phyloP scores from a whole-genome alignment of 164 flowering plant genomes.

The Macadamia integrifolia region DNA sequence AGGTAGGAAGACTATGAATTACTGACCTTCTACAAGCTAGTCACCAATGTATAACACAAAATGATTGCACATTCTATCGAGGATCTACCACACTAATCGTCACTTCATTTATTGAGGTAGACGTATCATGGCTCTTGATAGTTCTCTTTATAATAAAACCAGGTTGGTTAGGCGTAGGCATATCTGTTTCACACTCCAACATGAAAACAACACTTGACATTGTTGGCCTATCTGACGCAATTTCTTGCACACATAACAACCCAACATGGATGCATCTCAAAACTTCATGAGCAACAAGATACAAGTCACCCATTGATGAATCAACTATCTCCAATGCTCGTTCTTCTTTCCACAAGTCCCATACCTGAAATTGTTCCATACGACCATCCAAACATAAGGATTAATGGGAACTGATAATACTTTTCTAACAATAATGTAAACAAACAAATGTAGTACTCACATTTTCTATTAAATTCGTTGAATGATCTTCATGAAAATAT shows the following conservation, averaged over 20 bases:
- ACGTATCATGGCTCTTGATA: neutral
- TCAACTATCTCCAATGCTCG: slow-evolving; percentile 7
- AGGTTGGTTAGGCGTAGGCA: slow-evolving; percentile 4
- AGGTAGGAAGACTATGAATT: too few species aligned
- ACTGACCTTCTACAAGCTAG: too few species aligned
- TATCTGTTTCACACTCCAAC: neutral
- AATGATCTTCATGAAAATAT: neutral
- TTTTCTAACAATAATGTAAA: too few species aligned
- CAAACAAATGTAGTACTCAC: slow-evolving; percentile 5
- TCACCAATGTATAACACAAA: too few species aligned
- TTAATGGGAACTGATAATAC: neutral
- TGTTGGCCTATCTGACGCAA: slow-evolving; percentile 11
- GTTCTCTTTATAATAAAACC: neutral
- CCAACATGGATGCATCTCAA: slow-evolving; percentile 13
- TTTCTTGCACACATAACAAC: slow-evolving; percentile 11
- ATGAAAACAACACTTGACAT: neutral
- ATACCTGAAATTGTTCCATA: slow-evolving; percentile 8
- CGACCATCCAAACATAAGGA: neutral
- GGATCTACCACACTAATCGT: slow-evolving; percentile 2
- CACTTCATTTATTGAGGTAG: slow-evolving; percentile 5
- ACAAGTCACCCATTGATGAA: neutral
- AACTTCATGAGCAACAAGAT: neutral
- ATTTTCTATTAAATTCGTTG: slow-evolving; percentile 6
- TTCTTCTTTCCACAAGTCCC: slow-evolving; percentile 16
- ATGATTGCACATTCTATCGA: neutral